These are phyloP conservation scores for Schizochytrium sp. DNA, from an alignment of 108 stramenopile species.

Conservation along the genomic window DNA sequence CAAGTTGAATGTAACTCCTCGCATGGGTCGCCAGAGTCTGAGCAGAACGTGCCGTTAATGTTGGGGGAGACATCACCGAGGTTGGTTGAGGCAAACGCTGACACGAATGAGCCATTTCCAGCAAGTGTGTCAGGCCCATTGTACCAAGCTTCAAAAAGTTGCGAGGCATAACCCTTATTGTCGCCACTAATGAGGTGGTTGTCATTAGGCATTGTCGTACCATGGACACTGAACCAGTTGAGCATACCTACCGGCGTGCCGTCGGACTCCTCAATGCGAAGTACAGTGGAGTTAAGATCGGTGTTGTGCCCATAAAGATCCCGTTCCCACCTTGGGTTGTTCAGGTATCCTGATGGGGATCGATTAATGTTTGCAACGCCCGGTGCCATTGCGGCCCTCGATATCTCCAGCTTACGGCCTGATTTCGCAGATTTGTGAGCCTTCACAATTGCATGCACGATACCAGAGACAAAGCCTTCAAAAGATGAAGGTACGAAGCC, in stretches of 20 bases:
- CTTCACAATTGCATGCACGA: conserved; percentile 69
- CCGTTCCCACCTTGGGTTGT: conserved; percentile 76
- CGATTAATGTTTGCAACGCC: conserved; percentile 76
- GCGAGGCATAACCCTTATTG: conserved; percentile 79
- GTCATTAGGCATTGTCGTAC: conserved; percentile 77
- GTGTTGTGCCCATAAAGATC: conserved; percentile 74
- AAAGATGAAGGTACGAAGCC: conserved; percentile 75
- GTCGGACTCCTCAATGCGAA: conserved; percentile 62
- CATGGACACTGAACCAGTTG: conserved; percentile 80
- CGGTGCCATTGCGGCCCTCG: conserved; percentile 38
- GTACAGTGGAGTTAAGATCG: conserved; percentile 75
- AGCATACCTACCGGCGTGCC: conserved; percentile 65
- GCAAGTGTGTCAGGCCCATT: conserved; percentile 68
- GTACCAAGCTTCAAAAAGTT: conserved; percentile 72
- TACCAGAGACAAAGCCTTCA: conserved; percentile 72
- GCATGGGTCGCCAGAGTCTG: conserved; percentile 76
- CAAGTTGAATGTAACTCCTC: conserved; percentile 74
- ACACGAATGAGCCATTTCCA: conserved; percentile 74
- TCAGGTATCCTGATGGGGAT: conserved; percentile 74
- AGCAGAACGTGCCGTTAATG: conserved; percentile 74
- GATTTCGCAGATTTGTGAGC: conserved; percentile 69
- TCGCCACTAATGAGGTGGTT: conserved; percentile 77
- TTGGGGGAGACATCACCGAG: conserved; percentile 81
- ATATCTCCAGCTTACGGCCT: conserved; percentile 12
- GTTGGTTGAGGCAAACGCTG: conserved; percentile 79